Percentiles rank a stretch among this genome's conserved stretches.
phyloP scores from a whole-genome alignment of 352 stramenopile species.

The Elongisporangium undulatum region DNA sequence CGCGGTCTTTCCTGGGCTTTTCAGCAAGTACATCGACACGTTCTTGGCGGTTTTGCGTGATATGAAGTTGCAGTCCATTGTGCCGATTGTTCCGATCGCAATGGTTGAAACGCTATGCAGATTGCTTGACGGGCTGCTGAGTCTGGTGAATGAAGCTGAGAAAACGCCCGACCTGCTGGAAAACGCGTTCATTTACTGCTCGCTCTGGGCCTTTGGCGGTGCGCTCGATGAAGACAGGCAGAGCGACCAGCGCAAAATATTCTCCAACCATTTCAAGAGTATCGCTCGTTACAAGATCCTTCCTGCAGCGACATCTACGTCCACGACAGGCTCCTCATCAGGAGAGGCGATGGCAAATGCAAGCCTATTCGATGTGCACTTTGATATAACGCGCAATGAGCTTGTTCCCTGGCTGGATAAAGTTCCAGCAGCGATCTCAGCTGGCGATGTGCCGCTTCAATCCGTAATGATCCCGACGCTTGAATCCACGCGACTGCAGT shows the following conservation, averaged over 20 bases:
- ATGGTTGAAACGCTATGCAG: conserved; percentile 91
- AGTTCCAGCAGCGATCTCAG: conserved; percentile 21
- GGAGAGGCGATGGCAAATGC: conserved; percentile 11
- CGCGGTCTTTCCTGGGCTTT: conserved; percentile 82
- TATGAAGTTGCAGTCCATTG: conserved; percentile 53
- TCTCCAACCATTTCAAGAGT: conserved; percentile 52
- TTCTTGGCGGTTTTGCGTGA: conserved; percentile 70
- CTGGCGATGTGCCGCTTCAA: conserved; percentile 49
- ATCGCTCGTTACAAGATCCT: conserved; percentile 75
- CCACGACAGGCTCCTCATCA: conserved; percentile 11
- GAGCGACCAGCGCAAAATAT: conserved; percentile 51
- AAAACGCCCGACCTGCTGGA: conserved; percentile 89
- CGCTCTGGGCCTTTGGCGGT: conserved; percentile 95
- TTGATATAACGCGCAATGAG: conserved; percentile 69
- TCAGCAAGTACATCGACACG: conserved; percentile 93
- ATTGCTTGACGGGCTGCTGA: conserved; percentile 91
- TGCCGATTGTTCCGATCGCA: conserved; percentile 48
- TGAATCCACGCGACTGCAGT: conserved; percentile 67
- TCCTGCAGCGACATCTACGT: conserved; percentile 1
- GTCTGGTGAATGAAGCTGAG: conserved; percentile 64
- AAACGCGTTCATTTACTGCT: conserved; percentile 94
- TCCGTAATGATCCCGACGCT: conserved; percentile 72
- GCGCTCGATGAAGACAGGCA: conserved; percentile 86
- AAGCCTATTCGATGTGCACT: conserved; percentile 79
- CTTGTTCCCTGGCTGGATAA: conserved; percentile 76